Percentiles rank a stretch among this genome's conserved stretches.
phyloP scores from a whole-genome alignment of 352 stramenopile species.

The Phytophthora capsici region DNA sequence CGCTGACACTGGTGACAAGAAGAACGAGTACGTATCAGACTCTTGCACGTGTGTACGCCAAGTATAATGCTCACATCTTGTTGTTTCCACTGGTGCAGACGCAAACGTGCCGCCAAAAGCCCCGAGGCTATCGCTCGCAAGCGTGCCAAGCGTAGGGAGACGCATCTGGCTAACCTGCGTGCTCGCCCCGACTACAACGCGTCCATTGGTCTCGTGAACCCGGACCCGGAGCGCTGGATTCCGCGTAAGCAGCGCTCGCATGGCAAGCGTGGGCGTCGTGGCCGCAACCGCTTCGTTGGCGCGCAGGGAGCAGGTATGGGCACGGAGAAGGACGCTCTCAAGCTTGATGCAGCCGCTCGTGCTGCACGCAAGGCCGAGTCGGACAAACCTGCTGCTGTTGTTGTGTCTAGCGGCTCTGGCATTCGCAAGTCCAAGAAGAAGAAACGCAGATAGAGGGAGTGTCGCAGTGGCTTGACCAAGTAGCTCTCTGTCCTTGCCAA shows the following conservation, averaged over 20 bases:
- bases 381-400: constrained; percentile 63
- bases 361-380: constrained; percentile 69
- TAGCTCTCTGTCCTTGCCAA: constrained; percentile 14
- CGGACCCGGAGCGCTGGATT: constrained; percentile 86
- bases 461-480: constrained; percentile 12
- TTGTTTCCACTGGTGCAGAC: constrained; percentile 32
- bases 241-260: constrained; percentile 87
- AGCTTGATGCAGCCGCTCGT: constrained; percentile 81
- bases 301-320: constrained; percentile 80
- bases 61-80: constrained; percentile 11
- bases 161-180: constrained; percentile 64
- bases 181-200: constrained; percentile 78
- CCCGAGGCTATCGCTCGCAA: constrained; percentile 77
- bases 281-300: constrained; percentile 84
- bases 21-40: constrained; percentile 70
- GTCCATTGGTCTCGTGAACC: constrained; percentile 76
- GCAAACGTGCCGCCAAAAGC: constrained; percentile 77
- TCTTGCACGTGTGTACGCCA: background rate
- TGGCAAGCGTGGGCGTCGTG: constrained; percentile 74
- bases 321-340: constrained; percentile 82
- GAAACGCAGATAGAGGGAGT: constrained; percentile 75
- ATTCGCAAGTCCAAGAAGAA: constrained; percentile 89
- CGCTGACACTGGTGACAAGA: constrained; percentile 68
- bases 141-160: constrained; percentile 71
- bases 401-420: constrained; percentile 66